These are phyloP conservation scores for Erucastrum elatum DNA, from an alignment of 345 rosid genomes.

Conservation along the genomic window DNA sequence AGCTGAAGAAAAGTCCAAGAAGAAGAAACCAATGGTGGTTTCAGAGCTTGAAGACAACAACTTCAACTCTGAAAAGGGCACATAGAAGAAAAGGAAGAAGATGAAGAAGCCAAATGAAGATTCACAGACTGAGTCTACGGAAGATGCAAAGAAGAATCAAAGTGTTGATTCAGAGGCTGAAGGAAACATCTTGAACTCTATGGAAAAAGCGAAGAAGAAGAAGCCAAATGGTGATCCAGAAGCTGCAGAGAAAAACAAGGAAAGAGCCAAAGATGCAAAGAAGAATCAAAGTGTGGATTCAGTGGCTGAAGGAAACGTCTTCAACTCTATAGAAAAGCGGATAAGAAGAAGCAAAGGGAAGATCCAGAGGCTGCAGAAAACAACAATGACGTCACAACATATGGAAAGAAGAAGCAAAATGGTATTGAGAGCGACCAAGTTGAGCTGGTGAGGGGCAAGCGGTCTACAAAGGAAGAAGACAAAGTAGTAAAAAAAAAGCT, in stretches of 20 bases:
- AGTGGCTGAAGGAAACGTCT: background rate
- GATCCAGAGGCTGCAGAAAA: background rate
- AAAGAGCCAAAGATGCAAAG: no score
- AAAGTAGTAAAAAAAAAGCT: constrained; percentile 48
- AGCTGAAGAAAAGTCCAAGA: constrained; percentile 13
- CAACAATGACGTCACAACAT: background rate
- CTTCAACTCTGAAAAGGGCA: no score
- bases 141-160: background rate
- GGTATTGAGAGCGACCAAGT: background rate
- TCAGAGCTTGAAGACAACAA: no score
- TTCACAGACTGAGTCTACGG: constrained; percentile 6
- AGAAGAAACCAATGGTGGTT: background rate
- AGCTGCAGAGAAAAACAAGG: no score
- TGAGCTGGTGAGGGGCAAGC: constrained; percentile 58
- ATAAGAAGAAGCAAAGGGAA: constrained; percentile 7
- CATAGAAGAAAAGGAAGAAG: background rate
- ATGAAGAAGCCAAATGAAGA: constrained; percentile 5
- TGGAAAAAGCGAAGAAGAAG: no score
- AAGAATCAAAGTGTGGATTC: background rate
- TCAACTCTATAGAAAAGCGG: no score
- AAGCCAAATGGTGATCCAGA: no score
- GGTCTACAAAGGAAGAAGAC: constrained; percentile 74
- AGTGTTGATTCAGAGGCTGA: background rate
- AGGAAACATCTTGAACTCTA: no score
- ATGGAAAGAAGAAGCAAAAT: background rate